A percentile compares a stretch with the other conserved stretches of the same genome.
These are phyloP conservation scores for Colletotrichum scovillei DNA, from an alignment of 2,329 filamentous ascomycete genomes.

Conservation along the genomic window DNA sequence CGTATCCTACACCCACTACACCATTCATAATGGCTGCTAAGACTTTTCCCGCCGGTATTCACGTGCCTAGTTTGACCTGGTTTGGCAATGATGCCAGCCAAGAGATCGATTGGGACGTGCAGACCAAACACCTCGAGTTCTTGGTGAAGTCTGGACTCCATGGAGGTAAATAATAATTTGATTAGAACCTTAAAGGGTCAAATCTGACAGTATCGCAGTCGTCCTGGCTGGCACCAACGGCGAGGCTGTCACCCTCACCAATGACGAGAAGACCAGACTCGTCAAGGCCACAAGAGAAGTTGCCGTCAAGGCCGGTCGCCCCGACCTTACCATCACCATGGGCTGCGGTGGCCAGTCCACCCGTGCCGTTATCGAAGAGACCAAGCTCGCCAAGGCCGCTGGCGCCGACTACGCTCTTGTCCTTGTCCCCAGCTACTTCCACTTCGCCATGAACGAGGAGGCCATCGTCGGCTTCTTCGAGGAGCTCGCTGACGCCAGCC, in stretches of 20 bases:
- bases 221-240: slow-evolving; percentile 80
- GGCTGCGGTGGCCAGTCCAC: slow-evolving; percentile 75
- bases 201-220: slow-evolving; percentile 46
- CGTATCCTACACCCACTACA: slow-evolving; percentile 3
- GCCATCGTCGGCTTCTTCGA: slow-evolving; percentile 73
- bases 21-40: slow-evolving; percentile 44
- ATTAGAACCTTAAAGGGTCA: background rate
- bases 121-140: slow-evolving; percentile 64
- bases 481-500: slow-evolving; percentile 68
- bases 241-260: slow-evolving; percentile 76
- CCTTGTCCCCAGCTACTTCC: slow-evolving; percentile 79
- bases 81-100: slow-evolving; percentile 60
- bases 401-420: slow-evolving; percentile 77
- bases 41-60: slow-evolving; percentile 61
- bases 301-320: slow-evolving; percentile 65
- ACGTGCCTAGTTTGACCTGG: slow-evolving; percentile 68
- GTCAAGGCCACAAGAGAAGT: slow-evolving; percentile 71
- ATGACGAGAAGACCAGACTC: slow-evolving; percentile 71
- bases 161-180: slow-evolving; percentile 48
- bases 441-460: slow-evolving; percentile 69
- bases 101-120: slow-evolving; percentile 66
- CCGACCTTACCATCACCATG: slow-evolving; percentile 71
- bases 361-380: slow-evolving; percentile 73
- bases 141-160: slow-evolving; percentile 64
- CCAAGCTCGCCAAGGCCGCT: slow-evolving; percentile 68